Percentiles rank a stretch among this genome's conserved stretches.
phyloP scores from a whole-genome alignment of 208 protist genomes.

The Trypanosoma congolense region DNA sequence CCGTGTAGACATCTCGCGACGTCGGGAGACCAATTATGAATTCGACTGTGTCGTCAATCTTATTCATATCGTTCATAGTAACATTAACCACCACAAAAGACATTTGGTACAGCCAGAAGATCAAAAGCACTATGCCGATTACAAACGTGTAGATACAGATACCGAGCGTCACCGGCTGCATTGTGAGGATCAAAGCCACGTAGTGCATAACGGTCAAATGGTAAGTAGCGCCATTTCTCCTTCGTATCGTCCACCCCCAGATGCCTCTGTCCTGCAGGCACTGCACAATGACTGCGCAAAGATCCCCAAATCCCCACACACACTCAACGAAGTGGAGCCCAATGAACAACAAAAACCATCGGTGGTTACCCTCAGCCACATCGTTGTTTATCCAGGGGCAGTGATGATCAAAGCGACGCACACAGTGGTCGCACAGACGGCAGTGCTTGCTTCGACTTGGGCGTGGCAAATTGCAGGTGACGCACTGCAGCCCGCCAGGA shows the following conservation, averaged over 20 bases:
- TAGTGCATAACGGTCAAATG: slow-evolving; percentile 32
- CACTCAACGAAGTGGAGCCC: slow-evolving; percentile 77
- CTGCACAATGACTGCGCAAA: slow-evolving; percentile 45
- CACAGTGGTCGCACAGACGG: slow-evolving; percentile 85
- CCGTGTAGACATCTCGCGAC: slow-evolving; percentile 53
- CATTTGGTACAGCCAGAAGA: slow-evolving; percentile 84
- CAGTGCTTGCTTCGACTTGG: slow-evolving; percentile 95
- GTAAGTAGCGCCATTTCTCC: not conserved
- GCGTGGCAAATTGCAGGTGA: slow-evolving; percentile 63
- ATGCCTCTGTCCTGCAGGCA: slow-evolving; percentile 44
- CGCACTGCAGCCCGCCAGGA: slow-evolving; percentile 43
- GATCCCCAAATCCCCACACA: slow-evolving; percentile 68
- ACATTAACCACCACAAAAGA: slow-evolving; percentile 67
- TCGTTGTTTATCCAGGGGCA: slow-evolving; percentile 97
- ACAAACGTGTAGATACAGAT: slow-evolving; percentile 73
- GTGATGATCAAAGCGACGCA: slow-evolving; percentile 95
- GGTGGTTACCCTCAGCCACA: slow-evolving; percentile 92
- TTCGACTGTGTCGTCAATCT: slow-evolving; percentile 70
- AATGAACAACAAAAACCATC: slow-evolving; percentile 90
- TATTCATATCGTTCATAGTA: slow-evolving; percentile 87
- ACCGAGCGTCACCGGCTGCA: slow-evolving; percentile 50
- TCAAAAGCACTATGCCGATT: slow-evolving; percentile 68
- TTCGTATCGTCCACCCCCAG: slow-evolving; percentile 60
- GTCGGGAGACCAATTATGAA: slow-evolving; percentile 53
- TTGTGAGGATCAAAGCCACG: slow-evolving; percentile 54